Percentiles rank a stretch among this genome's conserved stretches.
These are phyloP conservation scores for Tulasnella sp. DNA, from an alignment of 768 basidiomycete genomes.

Conservation along the genomic window DNA sequence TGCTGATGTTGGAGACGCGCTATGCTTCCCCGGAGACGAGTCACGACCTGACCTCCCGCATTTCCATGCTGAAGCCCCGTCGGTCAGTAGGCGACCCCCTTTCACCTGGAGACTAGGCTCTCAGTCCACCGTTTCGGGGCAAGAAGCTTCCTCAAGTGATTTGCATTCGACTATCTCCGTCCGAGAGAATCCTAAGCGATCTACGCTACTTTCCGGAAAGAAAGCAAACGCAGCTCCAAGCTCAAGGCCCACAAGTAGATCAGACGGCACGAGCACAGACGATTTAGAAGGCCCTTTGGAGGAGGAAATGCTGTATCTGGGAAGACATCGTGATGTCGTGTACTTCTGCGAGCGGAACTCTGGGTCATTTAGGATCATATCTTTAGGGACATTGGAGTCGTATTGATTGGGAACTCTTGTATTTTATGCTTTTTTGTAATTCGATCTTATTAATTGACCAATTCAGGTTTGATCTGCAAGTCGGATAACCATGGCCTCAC, in stretches of 20 bases:
- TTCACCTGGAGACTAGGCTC: constrained; percentile 84
- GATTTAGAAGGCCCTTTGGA: too few relatives aligned
- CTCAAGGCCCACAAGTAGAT: too few relatives aligned
- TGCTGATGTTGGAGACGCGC: constrained; percentile 68
- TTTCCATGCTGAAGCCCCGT: constrained; percentile 49
- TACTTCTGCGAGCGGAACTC: constrained; percentile 72
- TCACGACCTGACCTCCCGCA: constrained; percentile 60
- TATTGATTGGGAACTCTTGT: not conserved
- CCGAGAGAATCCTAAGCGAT: too few relatives aligned
- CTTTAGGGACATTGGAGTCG: constrained; percentile 27
- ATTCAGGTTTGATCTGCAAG: too few relatives aligned
- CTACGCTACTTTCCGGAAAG: too few relatives aligned
- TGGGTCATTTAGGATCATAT: constrained; percentile 63
- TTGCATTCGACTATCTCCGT: too few relatives aligned
- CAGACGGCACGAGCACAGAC: too few relatives aligned
- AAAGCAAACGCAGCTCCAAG: too few relatives aligned
- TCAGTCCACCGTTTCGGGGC: too few relatives aligned
- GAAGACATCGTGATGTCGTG: constrained; percentile 61
- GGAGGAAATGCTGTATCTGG: constrained; percentile 78
- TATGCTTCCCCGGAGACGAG: constrained; percentile 67
- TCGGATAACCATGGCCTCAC: too few relatives aligned
- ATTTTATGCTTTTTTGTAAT: not conserved
- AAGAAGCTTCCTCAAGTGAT: too few relatives aligned
- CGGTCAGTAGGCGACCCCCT: constrained; percentile 55
- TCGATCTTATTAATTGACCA: too few relatives aligned